Conservation (phyloP, 208 protist species). For the Crithidia thermophila region DNA sequence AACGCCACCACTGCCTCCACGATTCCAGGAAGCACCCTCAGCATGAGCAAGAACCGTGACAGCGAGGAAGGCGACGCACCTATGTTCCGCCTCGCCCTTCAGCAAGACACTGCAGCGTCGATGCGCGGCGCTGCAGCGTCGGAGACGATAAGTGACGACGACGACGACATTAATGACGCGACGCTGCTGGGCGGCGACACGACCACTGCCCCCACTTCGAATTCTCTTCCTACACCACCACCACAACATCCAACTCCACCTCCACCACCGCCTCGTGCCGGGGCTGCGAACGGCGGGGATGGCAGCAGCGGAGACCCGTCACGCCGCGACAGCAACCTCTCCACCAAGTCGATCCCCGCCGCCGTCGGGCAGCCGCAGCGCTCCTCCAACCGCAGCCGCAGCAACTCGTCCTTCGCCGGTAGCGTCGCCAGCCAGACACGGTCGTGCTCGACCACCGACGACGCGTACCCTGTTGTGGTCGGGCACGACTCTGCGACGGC, state of each 20-base stretch:
- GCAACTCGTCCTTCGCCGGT: slow-evolving; percentile 1
- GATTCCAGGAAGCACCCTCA: too few relatives aligned
- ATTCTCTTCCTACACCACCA: too few relatives aligned
- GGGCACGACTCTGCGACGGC: slow-evolving; percentile 21
- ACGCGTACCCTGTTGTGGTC: slow-evolving; percentile 16
- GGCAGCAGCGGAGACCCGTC: neutral
- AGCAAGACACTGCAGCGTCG: neutral
- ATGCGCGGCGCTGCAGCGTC: neutral
- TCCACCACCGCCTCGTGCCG: neutral
- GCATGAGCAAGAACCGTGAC: too few relatives aligned
- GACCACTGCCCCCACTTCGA: too few relatives aligned
- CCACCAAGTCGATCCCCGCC: slow-evolving; percentile 1
- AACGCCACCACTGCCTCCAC: too few relatives aligned
- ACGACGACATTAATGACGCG: neutral
- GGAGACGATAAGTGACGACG: neutral
- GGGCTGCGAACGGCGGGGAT: neutral
- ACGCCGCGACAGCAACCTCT: neutral
- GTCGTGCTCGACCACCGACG: slow-evolving; percentile 12
- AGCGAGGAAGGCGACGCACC: neutral
- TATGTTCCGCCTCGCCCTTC: neutral
- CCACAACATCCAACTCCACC: too few relatives aligned
- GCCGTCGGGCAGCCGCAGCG: neutral
- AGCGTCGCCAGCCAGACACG: slow-evolving; percentile 7
- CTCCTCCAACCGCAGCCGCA: slow-evolving; percentile 8
- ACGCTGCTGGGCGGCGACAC: neutral